A percentile compares a stretch with the other conserved stretches of the same genome.
phyloP scores from a whole-genome alignment of 75 land plant species.

The Larix kaempferi region DNA sequence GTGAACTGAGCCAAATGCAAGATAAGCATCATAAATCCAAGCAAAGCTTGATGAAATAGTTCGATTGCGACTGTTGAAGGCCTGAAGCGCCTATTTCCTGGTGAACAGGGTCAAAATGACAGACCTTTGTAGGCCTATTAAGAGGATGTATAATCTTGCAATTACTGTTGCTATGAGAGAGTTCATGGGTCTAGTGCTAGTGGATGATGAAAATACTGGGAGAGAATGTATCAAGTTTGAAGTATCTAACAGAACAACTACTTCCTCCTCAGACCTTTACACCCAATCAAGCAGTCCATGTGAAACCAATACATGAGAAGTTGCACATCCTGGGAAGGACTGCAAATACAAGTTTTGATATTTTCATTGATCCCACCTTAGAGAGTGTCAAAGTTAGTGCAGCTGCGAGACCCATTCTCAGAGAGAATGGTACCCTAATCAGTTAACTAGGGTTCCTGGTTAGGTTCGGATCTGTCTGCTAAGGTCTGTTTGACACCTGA shows the following conservation, averaged over 20 bases:
- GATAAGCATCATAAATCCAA: constrained; percentile 54
- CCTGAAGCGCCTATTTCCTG: constrained; percentile 84
- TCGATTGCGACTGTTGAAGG: constrained; percentile 80
- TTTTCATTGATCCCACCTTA: constrained; percentile 73
- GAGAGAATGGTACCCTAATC: too few relatives aligned
- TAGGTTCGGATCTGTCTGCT: too few relatives aligned
- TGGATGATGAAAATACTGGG: constrained; percentile 87
- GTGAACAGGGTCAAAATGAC: constrained; percentile 97
- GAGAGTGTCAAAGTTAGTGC: too few relatives aligned
- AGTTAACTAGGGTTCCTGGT: too few relatives aligned
- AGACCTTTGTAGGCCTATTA: constrained; percentile 87
- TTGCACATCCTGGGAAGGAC: constrained; percentile 71
- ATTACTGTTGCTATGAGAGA: constrained; percentile 95
- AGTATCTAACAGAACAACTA: constrained; percentile 93
- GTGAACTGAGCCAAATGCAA: constrained; percentile 56
- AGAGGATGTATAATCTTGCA: constrained; percentile 86
- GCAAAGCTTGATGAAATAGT: constrained; percentile 69
- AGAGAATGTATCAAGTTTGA: constrained; percentile 97
- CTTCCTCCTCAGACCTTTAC: constrained; percentile 91
- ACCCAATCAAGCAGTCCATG: constrained; percentile 83
- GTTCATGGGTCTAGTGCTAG: constrained; percentile 92
- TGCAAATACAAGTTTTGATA: constrained; percentile 74
- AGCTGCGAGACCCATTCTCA: too few relatives aligned
- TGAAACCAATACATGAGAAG: constrained; percentile 79
- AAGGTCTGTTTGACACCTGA: too few relatives aligned